Percentiles rank a stretch among this genome's conserved stretches.
These are phyloP conservation scores for Boletus subparvulus DNA, from an alignment of 768 basidiomycete species.

Conservation along the genomic window DNA sequence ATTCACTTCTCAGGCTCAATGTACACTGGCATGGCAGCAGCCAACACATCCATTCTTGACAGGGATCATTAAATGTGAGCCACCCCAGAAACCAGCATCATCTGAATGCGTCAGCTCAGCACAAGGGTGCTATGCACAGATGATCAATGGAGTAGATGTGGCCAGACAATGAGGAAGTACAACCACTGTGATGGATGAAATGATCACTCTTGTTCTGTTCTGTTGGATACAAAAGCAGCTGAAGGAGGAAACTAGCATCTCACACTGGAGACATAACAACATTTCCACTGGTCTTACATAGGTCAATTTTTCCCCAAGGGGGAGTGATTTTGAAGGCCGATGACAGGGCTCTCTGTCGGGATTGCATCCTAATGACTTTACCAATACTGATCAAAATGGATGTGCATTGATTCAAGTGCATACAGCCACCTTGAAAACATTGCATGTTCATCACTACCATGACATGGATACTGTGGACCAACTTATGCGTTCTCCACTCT, in stretches of 20 bases:
- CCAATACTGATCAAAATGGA: too few species aligned
- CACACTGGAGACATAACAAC: too few species aligned
- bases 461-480: background rate
- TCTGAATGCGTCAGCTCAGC: background rate
- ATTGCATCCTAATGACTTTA: too few species aligned
- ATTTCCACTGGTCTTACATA: too few species aligned
- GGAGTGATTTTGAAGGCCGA: too few species aligned
- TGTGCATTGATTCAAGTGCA: background rate
- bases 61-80: background rate
- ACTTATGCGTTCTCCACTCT: background rate
- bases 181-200: background rate
- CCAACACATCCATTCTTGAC: background rate
- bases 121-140: constrained; percentile 7
- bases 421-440: background rate
- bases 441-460: background rate
- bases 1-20: too few species aligned
- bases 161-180: background rate
- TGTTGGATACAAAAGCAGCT: too few species aligned
- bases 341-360: too few species aligned
- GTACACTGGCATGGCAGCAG: too few species aligned
- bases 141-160: background rate
- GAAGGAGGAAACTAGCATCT: too few species aligned
- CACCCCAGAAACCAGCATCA: background rate
- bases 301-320: too few species aligned
- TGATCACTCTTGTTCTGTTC: background rate